Percentiles rank a stretch among this genome's conserved stretches.
These are phyloP conservation scores for Phoma sp. DNA, from an alignment of 2,329 filamentous ascomycete species.

Conservation along the genomic window DNA sequence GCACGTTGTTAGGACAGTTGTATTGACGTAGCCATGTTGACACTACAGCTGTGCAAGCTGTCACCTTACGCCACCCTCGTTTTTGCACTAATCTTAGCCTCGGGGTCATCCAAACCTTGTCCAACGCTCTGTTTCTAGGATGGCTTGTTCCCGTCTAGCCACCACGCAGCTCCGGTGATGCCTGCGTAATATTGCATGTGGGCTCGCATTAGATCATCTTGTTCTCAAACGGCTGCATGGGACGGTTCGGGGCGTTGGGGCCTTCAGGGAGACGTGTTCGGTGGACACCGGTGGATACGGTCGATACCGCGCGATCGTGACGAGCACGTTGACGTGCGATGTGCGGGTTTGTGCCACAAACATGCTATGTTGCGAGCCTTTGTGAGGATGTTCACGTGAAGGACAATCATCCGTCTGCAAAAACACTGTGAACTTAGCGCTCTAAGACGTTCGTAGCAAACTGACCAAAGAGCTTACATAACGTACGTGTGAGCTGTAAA, in stretches of 20 bases:
- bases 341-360: background rate
- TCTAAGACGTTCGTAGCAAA: background rate
- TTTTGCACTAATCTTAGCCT: conserved; percentile 5
- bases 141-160: conserved; percentile 1
- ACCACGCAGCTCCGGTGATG: conserved; percentile 8
- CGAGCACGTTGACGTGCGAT: background rate
- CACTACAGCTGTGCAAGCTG: conserved; percentile 7
- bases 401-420: background rate
- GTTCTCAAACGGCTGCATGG: conserved; percentile 15
- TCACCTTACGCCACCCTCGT: background rate
- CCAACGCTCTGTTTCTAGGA: background rate
- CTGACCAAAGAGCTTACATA: background rate
- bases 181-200: conserved; percentile 13
- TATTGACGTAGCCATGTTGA: conserved; percentile 8
- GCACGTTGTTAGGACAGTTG: conserved; percentile 1
- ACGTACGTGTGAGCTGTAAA: background rate
- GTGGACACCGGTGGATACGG: conserved; percentile 8
- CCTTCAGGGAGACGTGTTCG: conserved; percentile 9
- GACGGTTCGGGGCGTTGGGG: conserved; percentile 16
- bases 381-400: background rate
- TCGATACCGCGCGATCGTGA: background rate
- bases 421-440: background rate
- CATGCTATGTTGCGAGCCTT: background rate
- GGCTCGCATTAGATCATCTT: conserved; percentile 9
- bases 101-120: conserved; percentile 15